These are phyloP conservation scores for Dactylorhiza incarnata DNA, from an alignment of 106 monocot genomes.

Conservation along the genomic window DNA sequence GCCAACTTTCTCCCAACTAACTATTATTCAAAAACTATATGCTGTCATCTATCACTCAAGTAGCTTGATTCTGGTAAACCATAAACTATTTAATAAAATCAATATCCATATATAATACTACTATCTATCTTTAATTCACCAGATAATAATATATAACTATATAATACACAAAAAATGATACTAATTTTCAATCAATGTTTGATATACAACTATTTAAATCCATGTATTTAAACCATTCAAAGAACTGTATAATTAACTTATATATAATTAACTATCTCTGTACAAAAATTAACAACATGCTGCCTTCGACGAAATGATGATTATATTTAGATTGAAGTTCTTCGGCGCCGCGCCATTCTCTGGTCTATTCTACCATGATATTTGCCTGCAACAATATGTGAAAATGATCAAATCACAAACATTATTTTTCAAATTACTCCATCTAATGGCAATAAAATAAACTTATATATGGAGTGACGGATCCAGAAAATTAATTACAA, in stretches of 20 bases:
- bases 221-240: not conserved
- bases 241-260: not conserved
- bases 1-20: not conserved
- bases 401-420: not conserved
- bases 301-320: too few species aligned
- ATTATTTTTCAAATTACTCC: not conserved
- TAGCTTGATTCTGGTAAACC: not conserved
- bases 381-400: not conserved
- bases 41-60: not conserved
- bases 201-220: not conserved
- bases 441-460: too few species aligned
- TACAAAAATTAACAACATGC: too few species aligned
- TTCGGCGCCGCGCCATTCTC: not conserved
- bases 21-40: not conserved
- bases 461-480: too few species aligned
- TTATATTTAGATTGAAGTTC: not conserved
- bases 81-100: not conserved
- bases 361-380: not conserved
- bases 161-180: not conserved
- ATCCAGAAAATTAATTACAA: too few species aligned
- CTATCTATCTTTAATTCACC: not conserved
- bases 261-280: too few species aligned
- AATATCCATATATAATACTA: too few species aligned
- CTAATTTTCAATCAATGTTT: not conserved
- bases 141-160: not conserved